A percentile compares a stretch with the other conserved stretches of the same genome.
phyloP scores from a whole-genome alignment of 371 early-diverging fungal species.

The Umbelopsis sp. region DNA sequence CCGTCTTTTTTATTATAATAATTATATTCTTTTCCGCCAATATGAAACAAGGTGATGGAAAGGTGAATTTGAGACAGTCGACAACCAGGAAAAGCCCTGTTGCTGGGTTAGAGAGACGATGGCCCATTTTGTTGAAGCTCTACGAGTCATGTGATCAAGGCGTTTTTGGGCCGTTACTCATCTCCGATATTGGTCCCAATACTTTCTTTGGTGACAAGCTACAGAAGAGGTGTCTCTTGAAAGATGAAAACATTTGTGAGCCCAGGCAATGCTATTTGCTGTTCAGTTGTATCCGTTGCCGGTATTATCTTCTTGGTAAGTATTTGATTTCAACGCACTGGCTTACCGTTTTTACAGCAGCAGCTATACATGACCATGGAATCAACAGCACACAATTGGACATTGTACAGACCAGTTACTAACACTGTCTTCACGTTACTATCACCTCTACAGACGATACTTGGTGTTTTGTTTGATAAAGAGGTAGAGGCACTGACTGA shows the following conservation, averaged over 20 bases:
- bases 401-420: neutral
- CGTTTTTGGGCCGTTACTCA: neutral
- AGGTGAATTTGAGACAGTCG: no score
- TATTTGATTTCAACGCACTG: neutral
- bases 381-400: neutral
- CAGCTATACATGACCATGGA: neutral
- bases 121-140: no score
- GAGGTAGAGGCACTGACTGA: conserved; percentile 68
- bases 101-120: no score
- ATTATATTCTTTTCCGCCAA: conserved; percentile 16
- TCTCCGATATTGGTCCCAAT: neutral
- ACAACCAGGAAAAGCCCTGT: no score
- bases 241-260: conserved; percentile 40
- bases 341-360: no score
- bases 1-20: neutral
- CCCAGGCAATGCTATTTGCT: conserved; percentile 37
- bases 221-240: neutral
- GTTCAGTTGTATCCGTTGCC: conserved; percentile 33
- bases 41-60: conserved; percentile 10
- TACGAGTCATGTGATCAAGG: neutral
- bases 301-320: conserved; percentile 42
- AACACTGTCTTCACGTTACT: neutral
- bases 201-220: conserved; percentile 3
- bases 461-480: conserved; percentile 67
- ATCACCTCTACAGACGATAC: conserved; percentile 43